phyloP scores from a whole-genome alignment of 805 yeast species.

The Isabelozyma heimii region DNA sequence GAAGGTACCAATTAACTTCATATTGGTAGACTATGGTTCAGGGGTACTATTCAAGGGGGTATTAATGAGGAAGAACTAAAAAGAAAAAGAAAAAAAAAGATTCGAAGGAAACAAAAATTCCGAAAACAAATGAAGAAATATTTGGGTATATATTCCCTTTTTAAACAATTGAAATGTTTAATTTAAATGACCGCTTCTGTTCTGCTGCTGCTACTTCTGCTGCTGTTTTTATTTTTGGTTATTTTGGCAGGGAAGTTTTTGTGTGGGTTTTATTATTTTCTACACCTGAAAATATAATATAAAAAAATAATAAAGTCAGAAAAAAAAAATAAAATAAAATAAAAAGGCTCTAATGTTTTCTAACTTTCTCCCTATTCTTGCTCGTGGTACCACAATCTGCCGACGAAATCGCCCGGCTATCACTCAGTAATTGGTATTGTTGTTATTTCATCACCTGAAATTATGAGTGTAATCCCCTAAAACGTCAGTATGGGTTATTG shows the following conservation, averaged over 20 bases:
- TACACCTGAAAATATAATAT: neutral
- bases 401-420: too few relatives aligned
- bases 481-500: neutral
- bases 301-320: too few relatives aligned
- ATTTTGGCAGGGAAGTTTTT: neutral
- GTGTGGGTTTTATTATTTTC: neutral
- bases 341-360: too few relatives aligned
- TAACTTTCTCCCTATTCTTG: too few relatives aligned
- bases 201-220: too few relatives aligned
- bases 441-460: neutral
- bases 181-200: neutral
- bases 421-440: neutral
- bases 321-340: too few relatives aligned
- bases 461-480: neutral
- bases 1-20: constrained; percentile 32
- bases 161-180: neutral
- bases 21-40: constrained; percentile 5
- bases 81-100: neutral
- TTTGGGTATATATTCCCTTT: neutral
- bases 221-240: neutral
- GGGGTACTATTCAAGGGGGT: too few relatives aligned
- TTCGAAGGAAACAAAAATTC: neutral
- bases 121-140: neutral
- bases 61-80: neutral
- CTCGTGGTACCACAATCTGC: too few relatives aligned